Conservation (phyloP, 768 basidiomycete species). For the Termitomyces sp. region DNA sequence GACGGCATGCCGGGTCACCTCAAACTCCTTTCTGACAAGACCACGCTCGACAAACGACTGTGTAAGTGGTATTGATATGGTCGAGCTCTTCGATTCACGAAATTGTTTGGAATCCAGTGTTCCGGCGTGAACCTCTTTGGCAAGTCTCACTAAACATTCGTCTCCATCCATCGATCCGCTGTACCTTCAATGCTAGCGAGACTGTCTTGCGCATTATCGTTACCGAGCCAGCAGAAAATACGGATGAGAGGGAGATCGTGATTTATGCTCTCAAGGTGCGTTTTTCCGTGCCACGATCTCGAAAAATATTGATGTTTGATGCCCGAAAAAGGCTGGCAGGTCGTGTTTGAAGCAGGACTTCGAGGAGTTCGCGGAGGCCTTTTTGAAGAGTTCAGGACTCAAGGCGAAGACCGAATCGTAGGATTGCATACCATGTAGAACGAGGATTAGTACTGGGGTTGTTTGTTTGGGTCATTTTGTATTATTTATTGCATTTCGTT, state of each 20-base stretch:
- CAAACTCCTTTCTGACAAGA: conserved; percentile 47
- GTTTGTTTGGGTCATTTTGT: not conserved
- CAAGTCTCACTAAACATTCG: conserved; percentile 67
- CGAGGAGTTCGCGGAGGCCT: conserved; percentile 41
- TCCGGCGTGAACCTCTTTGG: conserved; percentile 66
- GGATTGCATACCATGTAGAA: not conserved
- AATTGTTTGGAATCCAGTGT: conserved; percentile 34
- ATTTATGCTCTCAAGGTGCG: conserved; percentile 63
- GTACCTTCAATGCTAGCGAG: conserved; percentile 52
- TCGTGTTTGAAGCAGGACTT: conserved; percentile 49
- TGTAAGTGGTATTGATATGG: conserved; percentile 27
- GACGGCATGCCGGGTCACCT: conserved; percentile 57
- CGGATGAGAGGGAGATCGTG: conserved; percentile 35
- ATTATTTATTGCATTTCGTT: not conserved
- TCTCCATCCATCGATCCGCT: conserved; percentile 48
- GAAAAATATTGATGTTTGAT: conserved; percentile 9
- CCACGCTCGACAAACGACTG: conserved; percentile 37
- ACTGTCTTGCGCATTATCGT: conserved; percentile 48
- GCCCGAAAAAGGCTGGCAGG: conserved; percentile 31
- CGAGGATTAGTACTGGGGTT: not conserved
- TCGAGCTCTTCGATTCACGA: not conserved
- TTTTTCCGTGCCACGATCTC: not conserved
- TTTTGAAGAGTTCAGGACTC: conserved; percentile 34
- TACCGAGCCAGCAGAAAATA: conserved; percentile 38
- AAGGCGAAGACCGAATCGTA: conserved; percentile 6